Conservation (phyloP, 1,139 yeast species). For the Yamadazyma pseudoaaseri region DNA sequence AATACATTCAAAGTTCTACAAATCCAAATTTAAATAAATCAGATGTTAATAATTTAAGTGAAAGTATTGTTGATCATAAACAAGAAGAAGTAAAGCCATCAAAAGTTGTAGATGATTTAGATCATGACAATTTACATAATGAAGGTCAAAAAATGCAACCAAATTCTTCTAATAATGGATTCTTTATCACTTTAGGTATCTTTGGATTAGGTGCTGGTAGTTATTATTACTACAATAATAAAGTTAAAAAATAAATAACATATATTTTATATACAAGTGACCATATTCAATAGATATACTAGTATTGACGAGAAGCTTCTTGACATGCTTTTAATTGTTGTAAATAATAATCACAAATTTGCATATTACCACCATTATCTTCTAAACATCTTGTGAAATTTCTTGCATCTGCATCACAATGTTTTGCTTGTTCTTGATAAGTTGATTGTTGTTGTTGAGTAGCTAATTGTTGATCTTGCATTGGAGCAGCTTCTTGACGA, state of each 20-base stretch:
- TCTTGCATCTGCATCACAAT: conserved; percentile 92
- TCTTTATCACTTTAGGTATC: conserved; percentile 18
- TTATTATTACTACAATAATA: conserved; percentile 11
- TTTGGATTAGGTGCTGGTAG: conserved; percentile 26
- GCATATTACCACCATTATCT: conserved; percentile 93
- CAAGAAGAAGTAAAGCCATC: conserved; percentile 24
- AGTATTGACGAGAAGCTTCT: conserved; percentile 80
- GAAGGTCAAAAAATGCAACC: conserved; percentile 14
- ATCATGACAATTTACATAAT: conserved; percentile 31
- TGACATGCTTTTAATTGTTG: conserved; percentile 98
- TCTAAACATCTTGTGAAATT: conserved; percentile 93
- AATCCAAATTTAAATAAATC: conserved; percentile 43
- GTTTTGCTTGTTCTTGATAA: conserved; percentile 50
- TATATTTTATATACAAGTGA: conserved; percentile 8
- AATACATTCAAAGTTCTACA: conserved; percentile 42
- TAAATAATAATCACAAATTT: conserved; percentile 92
- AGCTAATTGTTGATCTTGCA: conserved; percentile 30
- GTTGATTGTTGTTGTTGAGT: conserved; percentile 29
- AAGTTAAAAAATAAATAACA: conserved; percentile 4
- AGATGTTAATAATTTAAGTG: conserved; percentile 40
- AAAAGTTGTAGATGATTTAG: conserved; percentile 40
- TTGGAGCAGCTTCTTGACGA: conserved; percentile 45
- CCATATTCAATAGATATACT: neutral
- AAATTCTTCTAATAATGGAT: conserved; percentile 7
- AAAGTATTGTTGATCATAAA: conserved; percentile 38